Percentiles rank a stretch among this genome's conserved stretches.
Conservation (phyloP, 2,329 filamentous ascomycete genomes). For the Acephala macrosclerotiorum region DNA sequence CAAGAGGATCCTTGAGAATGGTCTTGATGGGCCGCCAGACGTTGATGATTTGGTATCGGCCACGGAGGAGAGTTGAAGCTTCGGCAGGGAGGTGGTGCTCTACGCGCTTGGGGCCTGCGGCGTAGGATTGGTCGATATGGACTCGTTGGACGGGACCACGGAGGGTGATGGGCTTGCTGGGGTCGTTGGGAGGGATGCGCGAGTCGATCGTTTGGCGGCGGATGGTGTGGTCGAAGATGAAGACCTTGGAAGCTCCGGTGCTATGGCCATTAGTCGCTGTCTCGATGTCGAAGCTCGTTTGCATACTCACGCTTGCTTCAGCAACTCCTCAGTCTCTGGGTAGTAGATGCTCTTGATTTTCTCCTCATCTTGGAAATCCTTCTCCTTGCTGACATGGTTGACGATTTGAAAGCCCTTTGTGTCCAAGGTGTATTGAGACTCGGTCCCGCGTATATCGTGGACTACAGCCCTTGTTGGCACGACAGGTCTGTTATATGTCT, state of each 20-base stretch:
- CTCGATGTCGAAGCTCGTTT: background rate
- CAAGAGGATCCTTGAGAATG: constrained; percentile 60
- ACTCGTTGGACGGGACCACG: constrained; percentile 58
- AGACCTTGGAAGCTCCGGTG: constrained; percentile 61
- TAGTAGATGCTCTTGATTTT: constrained; percentile 46
- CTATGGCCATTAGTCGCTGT: constrained; percentile 43
- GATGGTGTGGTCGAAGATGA: constrained; percentile 71
- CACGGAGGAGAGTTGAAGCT: constrained; percentile 51
- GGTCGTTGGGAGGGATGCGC: constrained; percentile 32
- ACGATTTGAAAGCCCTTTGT: constrained; percentile 49
- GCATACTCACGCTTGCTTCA: constrained; percentile 43
- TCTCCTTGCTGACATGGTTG: constrained; percentile 46
- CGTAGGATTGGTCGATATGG: constrained; percentile 65
- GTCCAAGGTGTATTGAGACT: constrained; percentile 51
- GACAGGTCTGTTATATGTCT: constrained; percentile 14
- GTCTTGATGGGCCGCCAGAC: constrained; percentile 59
- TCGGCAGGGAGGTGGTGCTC: constrained; percentile 54
- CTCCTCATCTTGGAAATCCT: constrained; percentile 46
- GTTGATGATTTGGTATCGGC: constrained; percentile 62
- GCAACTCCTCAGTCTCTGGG: constrained; percentile 45
- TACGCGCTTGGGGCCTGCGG: constrained; percentile 50
- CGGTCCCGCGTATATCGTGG: constrained; percentile 53
- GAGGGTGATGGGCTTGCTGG: constrained; percentile 27
- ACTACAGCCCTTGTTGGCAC: constrained; percentile 31
- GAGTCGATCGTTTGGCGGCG: constrained; percentile 45